A percentile compares a stretch with the other conserved stretches of the same genome.
These are phyloP conservation scores for Malassezia arunalokei DNA, from an alignment of 1,284 basidiomycete genomes.

Conservation along the genomic window DNA sequence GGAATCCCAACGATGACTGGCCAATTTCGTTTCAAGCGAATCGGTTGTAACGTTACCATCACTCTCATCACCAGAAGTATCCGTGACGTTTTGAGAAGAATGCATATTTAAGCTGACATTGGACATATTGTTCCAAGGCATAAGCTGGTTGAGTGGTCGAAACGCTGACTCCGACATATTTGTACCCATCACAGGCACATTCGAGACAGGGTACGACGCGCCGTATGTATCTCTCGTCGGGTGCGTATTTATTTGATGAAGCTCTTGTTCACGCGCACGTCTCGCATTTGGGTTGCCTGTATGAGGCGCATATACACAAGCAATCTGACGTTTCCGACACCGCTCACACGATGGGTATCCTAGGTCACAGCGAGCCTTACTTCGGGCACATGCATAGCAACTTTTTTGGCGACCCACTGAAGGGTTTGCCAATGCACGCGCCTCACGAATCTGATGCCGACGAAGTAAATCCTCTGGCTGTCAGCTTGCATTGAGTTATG, in stretches of 20 bases:
- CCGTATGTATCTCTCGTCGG: background rate
- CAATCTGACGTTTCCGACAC: conserved; percentile 5
- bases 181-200: background rate
- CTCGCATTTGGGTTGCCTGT: conserved; percentile 14
- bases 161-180: background rate
- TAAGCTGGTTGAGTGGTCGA: background rate
- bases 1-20: background rate
- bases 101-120: background rate
- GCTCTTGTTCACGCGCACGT: conserved; percentile 4
- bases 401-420: conserved; percentile 13
- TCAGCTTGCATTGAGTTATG: background rate
- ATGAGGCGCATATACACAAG: conserved; percentile 15
- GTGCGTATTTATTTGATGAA: background rate
- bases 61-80: conserved; percentile 12
- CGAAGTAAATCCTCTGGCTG: conserved; percentile 12
- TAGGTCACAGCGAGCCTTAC: conserved; percentile 14
- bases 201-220: background rate
- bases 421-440: conserved; percentile 1
- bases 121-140: background rate
- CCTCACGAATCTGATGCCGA: conserved; percentile 12
- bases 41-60: conserved; percentile 6
- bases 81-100: background rate
- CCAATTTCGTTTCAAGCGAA: conserved; percentile 5
- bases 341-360: conserved; percentile 9
- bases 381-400: conserved; percentile 12